Conservation (phyloP, 2,329 filamentous ascomycete species). For the Gliomastix tumulicola region DNA sequence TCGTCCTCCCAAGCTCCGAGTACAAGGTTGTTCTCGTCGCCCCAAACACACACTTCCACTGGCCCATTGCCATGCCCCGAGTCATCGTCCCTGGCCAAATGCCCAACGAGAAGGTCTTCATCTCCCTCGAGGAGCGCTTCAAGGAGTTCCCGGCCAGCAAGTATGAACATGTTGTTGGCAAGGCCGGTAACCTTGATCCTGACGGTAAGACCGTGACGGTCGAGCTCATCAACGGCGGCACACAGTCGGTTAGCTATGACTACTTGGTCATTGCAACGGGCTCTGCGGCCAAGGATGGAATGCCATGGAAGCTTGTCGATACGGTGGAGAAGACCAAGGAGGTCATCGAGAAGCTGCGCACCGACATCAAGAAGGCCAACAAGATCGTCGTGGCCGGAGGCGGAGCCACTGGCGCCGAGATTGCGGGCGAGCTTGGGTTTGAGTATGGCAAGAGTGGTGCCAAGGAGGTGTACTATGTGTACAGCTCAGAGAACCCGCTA, state of each 20-base stretch:
- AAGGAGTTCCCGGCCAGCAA: conserved; percentile 33
- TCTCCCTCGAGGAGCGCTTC: conserved; percentile 33
- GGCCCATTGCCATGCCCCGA: conserved; percentile 39
- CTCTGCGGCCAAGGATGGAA: conserved; percentile 27
- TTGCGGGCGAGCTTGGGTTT: conserved; percentile 42
- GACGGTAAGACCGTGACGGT: conserved; percentile 33
- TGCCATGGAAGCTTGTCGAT: conserved; percentile 42
- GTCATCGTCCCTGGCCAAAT: conserved; percentile 38
- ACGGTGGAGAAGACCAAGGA: conserved; percentile 33
- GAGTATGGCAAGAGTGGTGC: conserved; percentile 32
- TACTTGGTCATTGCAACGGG: conserved; percentile 50
- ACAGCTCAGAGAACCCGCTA: conserved; percentile 30
- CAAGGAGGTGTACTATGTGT: conserved; percentile 40
- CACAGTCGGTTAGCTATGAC: conserved; percentile 38
- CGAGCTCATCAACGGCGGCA: conserved; percentile 20
- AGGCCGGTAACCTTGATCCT: conserved; percentile 35
- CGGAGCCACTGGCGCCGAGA: conserved; percentile 42
- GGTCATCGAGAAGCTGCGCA: conserved; percentile 15
- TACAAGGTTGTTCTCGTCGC: conserved; percentile 37
- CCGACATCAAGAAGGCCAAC: conserved; percentile 30
- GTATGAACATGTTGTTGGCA: conserved; percentile 46
- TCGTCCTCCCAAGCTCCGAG: conserved; percentile 26
- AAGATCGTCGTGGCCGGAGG: conserved; percentile 45
- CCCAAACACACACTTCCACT: conserved; percentile 42
- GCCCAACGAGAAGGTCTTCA: conserved; percentile 28